These are phyloP conservation scores for Mycocentrospora acerina DNA, from an alignment of 2,329 filamentous ascomycete genomes.

Conservation along the genomic window DNA sequence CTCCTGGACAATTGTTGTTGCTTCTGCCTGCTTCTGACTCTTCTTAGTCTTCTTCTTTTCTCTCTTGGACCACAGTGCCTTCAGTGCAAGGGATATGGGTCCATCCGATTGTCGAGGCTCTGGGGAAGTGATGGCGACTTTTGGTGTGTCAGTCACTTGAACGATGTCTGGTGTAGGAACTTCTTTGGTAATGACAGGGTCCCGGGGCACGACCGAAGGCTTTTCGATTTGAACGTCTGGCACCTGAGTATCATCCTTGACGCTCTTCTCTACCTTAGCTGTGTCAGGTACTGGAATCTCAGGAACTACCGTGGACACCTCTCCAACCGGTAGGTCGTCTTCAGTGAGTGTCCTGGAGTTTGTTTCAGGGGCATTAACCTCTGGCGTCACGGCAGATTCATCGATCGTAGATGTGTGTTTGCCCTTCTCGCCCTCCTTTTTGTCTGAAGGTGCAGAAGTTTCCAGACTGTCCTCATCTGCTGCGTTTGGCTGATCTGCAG, in stretches of 20 bases:
- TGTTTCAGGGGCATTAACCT: slow-evolving; percentile 3
- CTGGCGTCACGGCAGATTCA: slow-evolving; percentile 6
- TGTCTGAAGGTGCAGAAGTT: slow-evolving; percentile 14
- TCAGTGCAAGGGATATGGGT: slow-evolving; percentile 2
- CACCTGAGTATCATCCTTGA: not conserved
- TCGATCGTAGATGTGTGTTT: slow-evolving; percentile 19
- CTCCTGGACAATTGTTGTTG: not conserved
- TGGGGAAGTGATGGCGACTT: not conserved
- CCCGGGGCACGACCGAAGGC: not conserved
- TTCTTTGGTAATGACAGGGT: not conserved
- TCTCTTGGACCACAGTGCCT: slow-evolving; percentile 8
- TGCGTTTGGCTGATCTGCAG: not conserved
- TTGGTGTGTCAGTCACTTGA: not conserved
- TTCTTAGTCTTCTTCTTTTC: slow-evolving; percentile 30
- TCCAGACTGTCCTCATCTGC: slow-evolving; percentile 6
- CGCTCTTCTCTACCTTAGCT: not conserved
- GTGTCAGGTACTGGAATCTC: not conserved
- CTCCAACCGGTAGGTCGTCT: slow-evolving; percentile 1
- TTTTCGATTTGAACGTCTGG: not conserved
- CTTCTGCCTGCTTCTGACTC: slow-evolving; percentile 15
- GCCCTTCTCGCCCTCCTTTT: slow-evolving; percentile 28
- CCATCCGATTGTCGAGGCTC: not conserved
- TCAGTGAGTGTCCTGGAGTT: not conserved
- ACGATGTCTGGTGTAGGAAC: not conserved
- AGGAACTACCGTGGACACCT: not conserved